A percentile compares a stretch with the other conserved stretches of the same genome.
These are phyloP conservation scores for Trichoderma atrobrunneum DNA, from an alignment of 2,329 filamentous ascomycete genomes.

Conservation along the genomic window DNA sequence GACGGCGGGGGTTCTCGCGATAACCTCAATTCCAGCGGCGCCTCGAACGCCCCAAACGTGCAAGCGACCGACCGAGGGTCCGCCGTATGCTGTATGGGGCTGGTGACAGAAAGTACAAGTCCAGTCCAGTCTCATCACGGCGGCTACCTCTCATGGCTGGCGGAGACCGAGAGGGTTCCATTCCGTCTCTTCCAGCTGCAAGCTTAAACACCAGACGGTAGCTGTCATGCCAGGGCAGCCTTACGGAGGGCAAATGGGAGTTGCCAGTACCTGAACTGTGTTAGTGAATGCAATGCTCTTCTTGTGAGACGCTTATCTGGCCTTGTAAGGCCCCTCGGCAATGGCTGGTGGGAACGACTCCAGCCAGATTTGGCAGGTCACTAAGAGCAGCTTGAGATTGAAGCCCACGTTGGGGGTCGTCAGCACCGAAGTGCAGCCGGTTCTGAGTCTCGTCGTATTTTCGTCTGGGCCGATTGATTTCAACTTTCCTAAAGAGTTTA, in stretches of 20 bases:
- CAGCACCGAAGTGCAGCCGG: slow-evolving; percentile 18
- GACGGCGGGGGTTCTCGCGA: background rate
- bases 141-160: background rate
- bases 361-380: slow-evolving; percentile 18
- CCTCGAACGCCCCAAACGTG: background rate
- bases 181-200: background rate
- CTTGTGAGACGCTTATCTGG: slow-evolving; percentile 11
- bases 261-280: background rate
- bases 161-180: background rate
- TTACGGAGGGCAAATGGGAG: background rate
- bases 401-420: slow-evolving; percentile 15
- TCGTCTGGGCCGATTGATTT: background rate
- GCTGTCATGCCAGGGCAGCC: background rate
- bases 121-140: background rate
- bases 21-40: background rate
- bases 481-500: slow-evolving; percentile 3
- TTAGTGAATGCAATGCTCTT: background rate
- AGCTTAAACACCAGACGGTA: background rate
- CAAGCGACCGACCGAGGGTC: background rate
- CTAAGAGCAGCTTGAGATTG: background rate
- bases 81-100: background rate
- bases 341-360: background rate
- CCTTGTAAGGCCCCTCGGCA: background rate
- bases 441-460: background rate
- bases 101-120: background rate